phyloP scores from a whole-genome alignment of 2,329 filamentous ascomycete genomes.

The Colletotrichum higginsianum region DNA sequence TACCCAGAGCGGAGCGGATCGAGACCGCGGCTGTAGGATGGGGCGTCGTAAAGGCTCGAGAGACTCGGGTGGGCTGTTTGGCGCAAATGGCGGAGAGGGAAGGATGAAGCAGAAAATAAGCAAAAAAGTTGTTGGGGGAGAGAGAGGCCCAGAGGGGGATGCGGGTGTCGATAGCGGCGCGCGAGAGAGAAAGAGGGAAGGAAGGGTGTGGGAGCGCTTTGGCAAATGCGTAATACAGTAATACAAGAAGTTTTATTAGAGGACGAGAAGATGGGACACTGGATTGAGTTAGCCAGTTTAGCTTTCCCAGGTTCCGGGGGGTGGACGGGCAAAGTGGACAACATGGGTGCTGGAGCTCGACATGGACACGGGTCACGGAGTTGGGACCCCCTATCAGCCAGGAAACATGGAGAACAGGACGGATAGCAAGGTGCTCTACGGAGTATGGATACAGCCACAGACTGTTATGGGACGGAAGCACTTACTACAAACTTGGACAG shows the following conservation, averaged over 20 bases:
- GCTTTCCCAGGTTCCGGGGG: slow-evolving; percentile 32
- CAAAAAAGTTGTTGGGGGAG: slow-evolving; percentile 30
- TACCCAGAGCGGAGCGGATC: slow-evolving; percentile 31
- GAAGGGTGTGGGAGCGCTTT: slow-evolving; percentile 22
- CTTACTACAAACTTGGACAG: not conserved
- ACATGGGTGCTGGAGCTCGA: slow-evolving; percentile 30
- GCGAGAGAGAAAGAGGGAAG: slow-evolving; percentile 7
- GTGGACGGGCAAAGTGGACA: slow-evolving; percentile 29
- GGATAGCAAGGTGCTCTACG: not conserved
- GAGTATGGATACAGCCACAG: too few relatives aligned
- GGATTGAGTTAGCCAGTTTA: slow-evolving; percentile 40
- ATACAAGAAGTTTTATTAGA: slow-evolving; percentile 41
- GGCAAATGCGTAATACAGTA: slow-evolving; percentile 36
- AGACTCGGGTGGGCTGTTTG: slow-evolving; percentile 1
- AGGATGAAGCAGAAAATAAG: not conserved
- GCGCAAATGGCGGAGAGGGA: slow-evolving; percentile 14
- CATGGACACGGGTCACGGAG: slow-evolving; percentile 13
- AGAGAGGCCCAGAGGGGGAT: slow-evolving; percentile 11
- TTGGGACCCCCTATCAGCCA: slow-evolving; percentile 23
- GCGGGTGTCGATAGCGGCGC: slow-evolving; percentile 38
- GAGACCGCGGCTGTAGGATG: slow-evolving; percentile 18
- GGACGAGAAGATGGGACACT: slow-evolving; percentile 31
- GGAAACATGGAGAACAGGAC: slow-evolving; percentile 30
- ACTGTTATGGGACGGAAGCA: not conserved
- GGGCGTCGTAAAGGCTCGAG: slow-evolving; percentile 11